Evolutionary conservation across 169 alveolate species (phyloP).

Genomic region (Eimeria necatrix): DNA sequence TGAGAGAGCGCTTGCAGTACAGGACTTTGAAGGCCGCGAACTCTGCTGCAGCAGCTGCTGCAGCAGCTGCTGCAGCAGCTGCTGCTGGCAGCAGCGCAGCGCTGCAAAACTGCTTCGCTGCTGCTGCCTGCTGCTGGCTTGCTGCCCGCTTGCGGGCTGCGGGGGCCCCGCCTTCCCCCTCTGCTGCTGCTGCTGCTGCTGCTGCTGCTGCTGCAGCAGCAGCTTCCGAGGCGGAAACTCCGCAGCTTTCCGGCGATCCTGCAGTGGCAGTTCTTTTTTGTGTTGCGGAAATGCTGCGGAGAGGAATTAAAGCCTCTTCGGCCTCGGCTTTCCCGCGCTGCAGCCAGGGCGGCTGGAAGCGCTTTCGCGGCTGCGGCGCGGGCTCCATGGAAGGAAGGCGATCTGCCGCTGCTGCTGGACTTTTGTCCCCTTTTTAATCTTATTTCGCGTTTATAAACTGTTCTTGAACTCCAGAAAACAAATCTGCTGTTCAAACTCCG

Average conservation of each 20-base stretch:
- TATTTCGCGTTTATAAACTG: background rate
- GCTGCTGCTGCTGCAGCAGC: background rate
- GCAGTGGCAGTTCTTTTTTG: too few species aligned
- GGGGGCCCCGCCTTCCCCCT: background rate
- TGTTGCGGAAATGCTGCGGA: too few species aligned
- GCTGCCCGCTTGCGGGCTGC: background rate
- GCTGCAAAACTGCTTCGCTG: background rate
- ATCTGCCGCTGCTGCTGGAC: background rate
- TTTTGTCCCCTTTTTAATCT: background rate
- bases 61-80: background rate
- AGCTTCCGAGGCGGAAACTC: too few species aligned
- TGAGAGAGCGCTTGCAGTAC: conserved; percentile 67
- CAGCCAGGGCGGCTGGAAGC: background rate
- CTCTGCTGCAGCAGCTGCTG: background rate
- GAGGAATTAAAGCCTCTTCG: too few species aligned
- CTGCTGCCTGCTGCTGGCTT: background rate
- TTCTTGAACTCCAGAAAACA: background rate
- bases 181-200: background rate
- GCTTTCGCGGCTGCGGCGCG: background rate
- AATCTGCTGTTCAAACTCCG: background rate
- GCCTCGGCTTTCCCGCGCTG: background rate
- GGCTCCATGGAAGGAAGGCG: background rate
- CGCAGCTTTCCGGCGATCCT: too few species aligned
- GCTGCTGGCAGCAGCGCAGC: background rate
- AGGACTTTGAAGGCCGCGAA: conserved; percentile 39